Evolutionary conservation across 352 stramenopile genomes (phyloP).

Genomic region (Globisporangium barbulae): DNA sequence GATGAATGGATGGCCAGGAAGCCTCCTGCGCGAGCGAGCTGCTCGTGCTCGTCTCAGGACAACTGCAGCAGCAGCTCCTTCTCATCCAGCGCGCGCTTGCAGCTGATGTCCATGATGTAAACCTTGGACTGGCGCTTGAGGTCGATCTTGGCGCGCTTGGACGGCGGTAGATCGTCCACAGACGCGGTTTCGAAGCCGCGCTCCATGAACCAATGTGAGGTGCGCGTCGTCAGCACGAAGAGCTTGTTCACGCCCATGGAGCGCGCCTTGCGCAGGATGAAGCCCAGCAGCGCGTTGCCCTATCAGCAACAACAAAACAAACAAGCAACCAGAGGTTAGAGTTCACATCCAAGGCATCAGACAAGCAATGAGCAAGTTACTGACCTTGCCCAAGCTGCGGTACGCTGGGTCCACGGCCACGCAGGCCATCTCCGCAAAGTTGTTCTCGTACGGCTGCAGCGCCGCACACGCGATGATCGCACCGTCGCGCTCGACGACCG

Average conservation of each 20-base stretch:
- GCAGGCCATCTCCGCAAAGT: slow-evolving; percentile 89
- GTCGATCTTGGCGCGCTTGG: slow-evolving; percentile 76
- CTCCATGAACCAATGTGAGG: slow-evolving; percentile 98
- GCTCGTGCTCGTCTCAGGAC: slow-evolving; percentile 14
- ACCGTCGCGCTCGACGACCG: slow-evolving; percentile 86
- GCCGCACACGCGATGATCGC: slow-evolving; percentile 87
- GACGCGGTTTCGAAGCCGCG: slow-evolving; percentile 91
- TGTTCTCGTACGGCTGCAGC: slow-evolving; percentile 88
- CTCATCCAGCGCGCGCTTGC: slow-evolving; percentile 75
- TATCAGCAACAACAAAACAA: slow-evolving; percentile 19
- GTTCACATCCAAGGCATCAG: not conserved
- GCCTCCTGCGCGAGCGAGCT: too few species aligned
- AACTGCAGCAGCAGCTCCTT: slow-evolving; percentile 81
- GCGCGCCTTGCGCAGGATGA: slow-evolving; percentile 85
- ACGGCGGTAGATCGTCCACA: slow-evolving; percentile 85
- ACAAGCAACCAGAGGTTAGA: slow-evolving; percentile 1
- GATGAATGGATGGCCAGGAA: not conserved
- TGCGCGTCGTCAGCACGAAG: slow-evolving; percentile 98
- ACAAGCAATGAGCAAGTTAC: not conserved
- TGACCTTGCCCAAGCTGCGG: slow-evolving; percentile 73
- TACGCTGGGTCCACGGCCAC: slow-evolving; percentile 88
- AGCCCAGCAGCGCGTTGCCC: slow-evolving; percentile 90
- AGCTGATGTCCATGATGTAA: slow-evolving; percentile 89
- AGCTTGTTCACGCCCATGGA: slow-evolving; percentile 87
- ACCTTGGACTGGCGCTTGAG: slow-evolving; percentile 85